Evolutionary conservation across 345 rosid species (phyloP).

Genomic region (Populus pruinosa): DNA sequence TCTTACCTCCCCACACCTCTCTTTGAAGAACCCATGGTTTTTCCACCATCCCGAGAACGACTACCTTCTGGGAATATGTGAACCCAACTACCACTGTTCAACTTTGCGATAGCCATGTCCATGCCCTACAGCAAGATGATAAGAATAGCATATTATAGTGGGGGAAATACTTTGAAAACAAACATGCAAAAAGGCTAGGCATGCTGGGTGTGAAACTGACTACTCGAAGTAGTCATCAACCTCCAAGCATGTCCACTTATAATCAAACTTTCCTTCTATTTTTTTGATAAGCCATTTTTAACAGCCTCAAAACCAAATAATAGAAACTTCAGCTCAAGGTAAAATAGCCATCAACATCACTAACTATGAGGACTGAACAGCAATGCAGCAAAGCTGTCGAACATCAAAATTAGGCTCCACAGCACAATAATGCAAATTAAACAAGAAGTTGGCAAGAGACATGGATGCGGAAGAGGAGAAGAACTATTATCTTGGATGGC

Average conservation of each 20-base stretch:
- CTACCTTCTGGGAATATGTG: constrained; percentile 98
- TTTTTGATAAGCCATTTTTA: no score
- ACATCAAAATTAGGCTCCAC: background rate
- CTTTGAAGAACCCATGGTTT: constrained; percentile 72
- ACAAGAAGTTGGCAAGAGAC: background rate
- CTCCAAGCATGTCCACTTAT: no score
- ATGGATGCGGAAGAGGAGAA: background rate
- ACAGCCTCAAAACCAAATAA: no score
- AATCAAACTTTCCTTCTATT: no score
- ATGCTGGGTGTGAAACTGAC: no score
- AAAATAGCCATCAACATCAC: no score
- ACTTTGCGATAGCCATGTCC: constrained; percentile 89
- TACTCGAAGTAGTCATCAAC: no score
- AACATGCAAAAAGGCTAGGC: background rate
- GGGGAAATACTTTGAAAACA: background rate
- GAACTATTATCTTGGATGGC: background rate
- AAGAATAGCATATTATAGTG: background rate
- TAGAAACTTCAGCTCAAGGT: no score
- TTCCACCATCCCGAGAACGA: constrained; percentile 92
- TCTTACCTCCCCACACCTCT: constrained; percentile 94
- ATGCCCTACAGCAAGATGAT: constrained; percentile 55
- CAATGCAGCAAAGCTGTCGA: no score
- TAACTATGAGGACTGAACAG: no score
- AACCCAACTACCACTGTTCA: constrained; percentile 94
- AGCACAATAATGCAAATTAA: background rate